Percentiles rank a stretch among this genome's conserved stretches.
Conservation (phyloP, 192 early-diverging fungal genomes). For the Coemansia pectinata region DNA sequence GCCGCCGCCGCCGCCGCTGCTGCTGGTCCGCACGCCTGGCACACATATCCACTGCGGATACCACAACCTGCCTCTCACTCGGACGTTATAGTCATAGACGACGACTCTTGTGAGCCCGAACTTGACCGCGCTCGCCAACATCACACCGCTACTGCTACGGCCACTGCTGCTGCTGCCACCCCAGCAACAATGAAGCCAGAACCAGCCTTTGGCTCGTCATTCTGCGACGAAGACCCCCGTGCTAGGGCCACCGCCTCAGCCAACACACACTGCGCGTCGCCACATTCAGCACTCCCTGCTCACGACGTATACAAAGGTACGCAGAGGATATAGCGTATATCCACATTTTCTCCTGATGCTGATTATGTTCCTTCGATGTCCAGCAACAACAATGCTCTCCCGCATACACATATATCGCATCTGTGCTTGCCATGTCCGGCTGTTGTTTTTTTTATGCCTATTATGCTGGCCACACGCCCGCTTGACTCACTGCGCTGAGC, state of each 20-base stretch:
- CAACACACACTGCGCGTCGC: constrained; percentile 20
- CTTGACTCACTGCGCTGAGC: constrained; percentile 7
- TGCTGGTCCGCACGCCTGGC: constrained; percentile 38
- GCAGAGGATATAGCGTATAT: not conserved
- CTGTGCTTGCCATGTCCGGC: not conserved
- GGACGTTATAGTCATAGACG: constrained; percentile 48
- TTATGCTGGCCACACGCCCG: constrained; percentile 4
- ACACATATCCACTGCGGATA: constrained; percentile 27
- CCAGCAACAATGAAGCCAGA: constrained; percentile 9
- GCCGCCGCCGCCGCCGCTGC: constrained; percentile 17
- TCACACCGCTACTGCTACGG: constrained; percentile 5
- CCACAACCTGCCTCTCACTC: constrained; percentile 11
- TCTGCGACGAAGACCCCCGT: constrained; percentile 3
- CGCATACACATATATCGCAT: not conserved
- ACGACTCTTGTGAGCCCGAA: constrained; percentile 43
- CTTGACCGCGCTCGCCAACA: constrained; percentile 9
- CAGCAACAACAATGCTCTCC: constrained; percentile 1
- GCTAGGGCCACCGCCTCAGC: constrained; percentile 7
- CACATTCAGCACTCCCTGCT: constrained; percentile 10
- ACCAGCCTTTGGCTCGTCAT: not conserved
- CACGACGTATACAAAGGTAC: constrained; percentile 20
- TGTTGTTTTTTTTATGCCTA: constrained; percentile 5
- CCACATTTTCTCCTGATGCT: not conserved
- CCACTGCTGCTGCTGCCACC: constrained; percentile 3
- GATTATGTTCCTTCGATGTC: not conserved